phyloP scores from a whole-genome alignment of 2,329 filamentous ascomycete genomes.

The Beauveria rudraprayagi region DNA sequence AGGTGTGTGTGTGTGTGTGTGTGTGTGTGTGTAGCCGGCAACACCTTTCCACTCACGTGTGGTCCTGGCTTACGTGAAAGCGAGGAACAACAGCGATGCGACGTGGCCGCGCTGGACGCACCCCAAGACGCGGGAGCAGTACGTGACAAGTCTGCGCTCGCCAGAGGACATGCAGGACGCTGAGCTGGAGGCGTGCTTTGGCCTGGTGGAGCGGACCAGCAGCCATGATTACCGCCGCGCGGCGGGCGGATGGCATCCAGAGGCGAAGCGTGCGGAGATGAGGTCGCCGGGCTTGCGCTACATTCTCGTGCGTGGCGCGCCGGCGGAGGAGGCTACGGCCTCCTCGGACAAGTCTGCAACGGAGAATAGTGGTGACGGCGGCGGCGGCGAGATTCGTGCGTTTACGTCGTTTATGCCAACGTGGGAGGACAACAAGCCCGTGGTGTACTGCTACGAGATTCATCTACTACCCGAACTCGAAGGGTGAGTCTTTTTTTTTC shows the following conservation, averaged over 20 bases:
- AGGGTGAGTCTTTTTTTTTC: constrained; percentile 32
- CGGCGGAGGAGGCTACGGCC: background rate
- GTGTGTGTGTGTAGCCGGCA: too few relatives aligned
- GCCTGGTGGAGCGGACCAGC: constrained; percentile 56
- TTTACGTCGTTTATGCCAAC: constrained; percentile 68
- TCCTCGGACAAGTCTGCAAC: background rate
- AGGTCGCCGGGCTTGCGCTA: constrained; percentile 58
- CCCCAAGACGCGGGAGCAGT: constrained; percentile 33
- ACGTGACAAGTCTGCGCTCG: constrained; percentile 36
- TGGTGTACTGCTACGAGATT: constrained; percentile 74
- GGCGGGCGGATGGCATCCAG: constrained; percentile 53
- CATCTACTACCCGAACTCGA: constrained; percentile 53
- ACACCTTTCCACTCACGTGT: too few relatives aligned
- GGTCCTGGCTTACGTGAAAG: too few relatives aligned
- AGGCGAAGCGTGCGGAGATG: constrained; percentile 61
- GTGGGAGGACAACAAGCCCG: constrained; percentile 54
- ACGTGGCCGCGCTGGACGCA: constrained; percentile 41
- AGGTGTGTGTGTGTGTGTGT: too few relatives aligned
- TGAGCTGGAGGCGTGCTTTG: constrained; percentile 46
- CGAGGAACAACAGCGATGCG: background rate
- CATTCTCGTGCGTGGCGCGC: constrained; percentile 43
- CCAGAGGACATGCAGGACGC: constrained; percentile 29
- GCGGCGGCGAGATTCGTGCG: constrained; percentile 30
- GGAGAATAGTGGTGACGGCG: constrained; percentile 6
- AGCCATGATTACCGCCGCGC: constrained; percentile 55